Base-by-base conservation (phyloP, 768 basidiomycete genomes). In the Auriculariales sp. region DNA sequence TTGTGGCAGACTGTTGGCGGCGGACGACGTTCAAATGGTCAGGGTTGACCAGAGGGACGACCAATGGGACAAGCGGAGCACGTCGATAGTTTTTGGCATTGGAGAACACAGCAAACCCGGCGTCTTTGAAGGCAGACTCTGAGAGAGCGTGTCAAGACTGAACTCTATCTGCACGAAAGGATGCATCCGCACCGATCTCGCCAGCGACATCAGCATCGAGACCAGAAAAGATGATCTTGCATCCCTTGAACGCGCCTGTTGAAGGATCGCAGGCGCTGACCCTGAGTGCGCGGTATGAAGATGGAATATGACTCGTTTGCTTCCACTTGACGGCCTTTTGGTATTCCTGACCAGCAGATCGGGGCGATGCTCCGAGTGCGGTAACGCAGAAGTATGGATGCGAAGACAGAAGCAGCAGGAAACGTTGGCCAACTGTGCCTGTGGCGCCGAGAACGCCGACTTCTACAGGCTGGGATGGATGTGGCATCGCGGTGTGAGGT, bases 41-140 rank as follows among this genome's bases (percentile, higher is more conserved):
- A 1, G 88, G 72, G 68, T 99, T 99, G 57, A 94, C 93, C 57
- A 95, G 81, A 11, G 95, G 95, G 2, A 99, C 95, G 66, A 97
- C 77, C 61, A 99, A 84, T 0, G 95, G 95, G 4, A 94, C 90
- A 55, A 79, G 71, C 2, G 91, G 90, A 63, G 97, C 94, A 17
- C 93, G 72, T 45, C 95, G 78, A 66, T 82, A 90, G 65, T 92
- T 95, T 67, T 94, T 95, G n/a, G 94, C 81, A 55, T 99, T 98
- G 19, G 91, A 94, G 66, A 97, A 99, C 10, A 99, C 83, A 49
- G 84, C 79, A 22, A 94, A 75, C 58, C 98, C 85, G 19, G 94
- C 89, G 14, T 72, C 62, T 55, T 93, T 74, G 66, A 98, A 94
- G 0, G 85, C 81, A 25, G 72, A 67, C 72, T 99, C 94, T 95